phyloP scores from a whole-genome alignment of 106 monocot species.

The Gastrodia elata region DNA sequence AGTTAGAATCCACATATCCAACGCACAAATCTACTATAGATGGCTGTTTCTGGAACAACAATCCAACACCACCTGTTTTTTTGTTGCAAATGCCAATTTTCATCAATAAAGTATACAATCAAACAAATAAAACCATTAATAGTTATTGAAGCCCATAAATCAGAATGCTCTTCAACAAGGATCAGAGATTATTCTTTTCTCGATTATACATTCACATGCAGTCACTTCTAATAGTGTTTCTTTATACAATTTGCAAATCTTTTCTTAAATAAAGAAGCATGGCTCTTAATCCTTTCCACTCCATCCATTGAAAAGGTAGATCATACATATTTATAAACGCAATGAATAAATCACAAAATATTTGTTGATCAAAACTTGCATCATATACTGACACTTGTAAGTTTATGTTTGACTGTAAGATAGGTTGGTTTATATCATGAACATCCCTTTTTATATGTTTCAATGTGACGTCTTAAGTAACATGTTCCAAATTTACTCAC shows the following conservation, averaged over 20 bases:
- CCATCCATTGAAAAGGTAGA: neutral
- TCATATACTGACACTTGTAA: too few relatives aligned
- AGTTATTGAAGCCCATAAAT: neutral
- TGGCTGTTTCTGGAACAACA: too few relatives aligned
- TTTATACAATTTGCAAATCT: neutral
- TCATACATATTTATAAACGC: neutral
- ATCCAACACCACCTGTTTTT: too few relatives aligned
- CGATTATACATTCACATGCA: neutral
- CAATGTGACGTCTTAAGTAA: too few relatives aligned
- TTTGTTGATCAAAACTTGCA: neutral
- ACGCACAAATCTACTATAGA: too few relatives aligned
- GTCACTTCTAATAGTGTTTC: neutral
- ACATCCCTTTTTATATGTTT: too few relatives aligned
- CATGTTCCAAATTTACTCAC: too few relatives aligned
- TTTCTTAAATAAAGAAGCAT: too few relatives aligned
- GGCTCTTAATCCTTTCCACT: neutral
- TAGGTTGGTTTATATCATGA: too few relatives aligned
- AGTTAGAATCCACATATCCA: too few relatives aligned
- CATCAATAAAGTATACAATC: neutral
- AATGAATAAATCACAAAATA: neutral
- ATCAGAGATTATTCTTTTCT: neutral
- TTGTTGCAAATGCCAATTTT: neutral
- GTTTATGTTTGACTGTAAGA: too few relatives aligned
- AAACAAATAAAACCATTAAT: neutral
- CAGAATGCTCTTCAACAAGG: neutral